A percentile compares a stretch with the other conserved stretches of the same genome.
phyloP scores from a whole-genome alignment of 768 basidiomycete species.

The Melanogaster broomeanus region DNA sequence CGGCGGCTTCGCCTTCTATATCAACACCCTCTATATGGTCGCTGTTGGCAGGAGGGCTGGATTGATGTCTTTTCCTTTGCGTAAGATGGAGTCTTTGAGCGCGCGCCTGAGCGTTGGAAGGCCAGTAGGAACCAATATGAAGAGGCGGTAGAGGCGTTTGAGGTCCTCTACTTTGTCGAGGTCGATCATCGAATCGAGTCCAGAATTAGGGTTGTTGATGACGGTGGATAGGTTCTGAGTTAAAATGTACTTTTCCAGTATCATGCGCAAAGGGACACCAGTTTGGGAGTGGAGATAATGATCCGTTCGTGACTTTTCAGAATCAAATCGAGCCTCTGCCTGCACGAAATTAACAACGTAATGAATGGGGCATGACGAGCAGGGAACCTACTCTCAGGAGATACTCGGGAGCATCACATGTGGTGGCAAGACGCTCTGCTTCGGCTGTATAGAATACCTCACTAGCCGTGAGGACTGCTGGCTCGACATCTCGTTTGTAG shows the following conservation, averaged over 20 bases:
- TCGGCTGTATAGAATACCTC: slow-evolving; percentile 78
- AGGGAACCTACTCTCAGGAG: slow-evolving; percentile 65
- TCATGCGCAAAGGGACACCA: slow-evolving; percentile 61
- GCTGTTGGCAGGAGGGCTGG: slow-evolving; percentile 47
- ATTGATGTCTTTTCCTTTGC: slow-evolving; percentile 83
- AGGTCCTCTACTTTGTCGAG: slow-evolving; percentile 75
- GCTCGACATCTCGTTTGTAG: slow-evolving; percentile 86
- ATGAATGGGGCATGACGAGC: not conserved
- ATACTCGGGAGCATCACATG: slow-evolving; percentile 82
- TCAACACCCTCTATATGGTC: slow-evolving; percentile 39
- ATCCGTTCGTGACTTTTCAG: slow-evolving; percentile 81
- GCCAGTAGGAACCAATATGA: slow-evolving; percentile 66
- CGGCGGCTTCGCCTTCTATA: slow-evolving; percentile 37
- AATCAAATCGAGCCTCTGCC: slow-evolving; percentile 79
- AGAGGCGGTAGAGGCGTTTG: slow-evolving; percentile 77
- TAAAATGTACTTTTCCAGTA: slow-evolving; percentile 78
- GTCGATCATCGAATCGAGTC: slow-evolving; percentile 87
- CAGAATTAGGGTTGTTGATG: slow-evolving; percentile 79
- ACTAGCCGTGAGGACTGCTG: slow-evolving; percentile 75
- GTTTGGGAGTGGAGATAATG: slow-evolving; percentile 86
- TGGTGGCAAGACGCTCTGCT: slow-evolving; percentile 65
- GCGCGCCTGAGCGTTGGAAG: slow-evolving; percentile 61
- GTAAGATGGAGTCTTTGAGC: slow-evolving; percentile 70
- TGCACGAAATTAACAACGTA: slow-evolving; percentile 37
- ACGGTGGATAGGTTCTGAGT: slow-evolving; percentile 74